These are phyloP conservation scores for Berberis vulgaris DNA, from an alignment of 164 flowering plant genomes.

Conservation along the genomic window DNA sequence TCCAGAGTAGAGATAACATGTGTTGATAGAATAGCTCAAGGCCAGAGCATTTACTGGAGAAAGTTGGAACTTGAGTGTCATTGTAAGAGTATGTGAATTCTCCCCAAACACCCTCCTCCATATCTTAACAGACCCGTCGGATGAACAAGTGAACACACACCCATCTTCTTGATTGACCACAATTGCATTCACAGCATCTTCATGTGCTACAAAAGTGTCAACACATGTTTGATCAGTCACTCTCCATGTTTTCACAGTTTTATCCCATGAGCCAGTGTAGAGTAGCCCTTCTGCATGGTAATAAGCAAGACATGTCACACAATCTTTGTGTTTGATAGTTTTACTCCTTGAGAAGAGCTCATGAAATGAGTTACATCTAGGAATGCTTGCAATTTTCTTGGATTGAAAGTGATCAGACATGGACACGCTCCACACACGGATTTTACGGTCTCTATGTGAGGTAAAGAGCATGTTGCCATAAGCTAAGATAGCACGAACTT, in stretches of 20 bases:
- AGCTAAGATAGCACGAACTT: slow-evolving; percentile 29
- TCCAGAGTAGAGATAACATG: slow-evolving; percentile 32
- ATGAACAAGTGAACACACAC: slow-evolving; percentile 38
- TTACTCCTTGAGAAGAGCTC: slow-evolving; percentile 10
- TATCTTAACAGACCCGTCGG: slow-evolving; percentile 40
- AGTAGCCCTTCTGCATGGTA: slow-evolving; percentile 30
- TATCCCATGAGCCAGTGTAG: slow-evolving; percentile 42
- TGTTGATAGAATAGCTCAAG: slow-evolving; percentile 13
- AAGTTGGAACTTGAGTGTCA: slow-evolving; percentile 33
- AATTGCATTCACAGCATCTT: slow-evolving; percentile 24
- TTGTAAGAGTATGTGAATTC: slow-evolving; percentile 37
- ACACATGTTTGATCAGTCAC: slow-evolving; percentile 23
- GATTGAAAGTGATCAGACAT: slow-evolving; percentile 12
- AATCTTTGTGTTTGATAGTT: slow-evolving; percentile 26
- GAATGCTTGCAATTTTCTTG: slow-evolving; percentile 17
- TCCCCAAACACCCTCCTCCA: slow-evolving; percentile 42
- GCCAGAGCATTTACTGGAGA: slow-evolving; percentile 40
- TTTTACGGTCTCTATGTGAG: slow-evolving; percentile 26
- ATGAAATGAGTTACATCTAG: slow-evolving; percentile 8
- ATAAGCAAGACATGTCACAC: slow-evolving; percentile 43
- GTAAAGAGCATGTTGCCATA: slow-evolving; percentile 28
- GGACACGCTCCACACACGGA: slow-evolving; percentile 26
- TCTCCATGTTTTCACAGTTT: slow-evolving; percentile 32
- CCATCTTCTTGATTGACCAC: slow-evolving; percentile 42
- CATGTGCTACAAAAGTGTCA: slow-evolving; percentile 36